Evolutionary conservation across 1,139 yeast genomes (phyloP), one percentile per base, ranked within the genome.

Genomic region (Scheffersomyces stambukii): DNA sequence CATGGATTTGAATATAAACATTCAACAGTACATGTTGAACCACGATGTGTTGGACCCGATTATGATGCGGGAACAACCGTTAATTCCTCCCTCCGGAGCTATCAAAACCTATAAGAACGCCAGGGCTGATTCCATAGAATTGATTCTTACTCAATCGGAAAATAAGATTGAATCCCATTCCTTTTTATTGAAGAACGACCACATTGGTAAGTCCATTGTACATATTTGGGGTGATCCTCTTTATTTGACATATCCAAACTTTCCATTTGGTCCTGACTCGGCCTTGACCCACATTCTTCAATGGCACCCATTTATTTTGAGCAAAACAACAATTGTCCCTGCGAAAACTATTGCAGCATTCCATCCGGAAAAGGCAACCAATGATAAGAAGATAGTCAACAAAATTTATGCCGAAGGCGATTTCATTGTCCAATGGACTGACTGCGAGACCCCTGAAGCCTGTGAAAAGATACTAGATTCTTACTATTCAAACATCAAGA

Each of bases 291-390:
- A 91, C 52, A 64, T 86, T 21, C 62, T 88, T 40, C 96, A 86
- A 54, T 91, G 97, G 98, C 98, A 91, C 52, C 95, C 95, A 8
- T 74, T 72, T 27, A 60, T 81, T 22, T 66, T 89, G 42, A 70
- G 82, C 31, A 81, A 77, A 45, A 67, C 93, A 4, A 82, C 86
- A 1, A 56, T 89, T 8, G 72, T 91, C 1, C 84, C 86, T n/a
- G 46, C 69, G 6, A 62, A 66, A 38, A 56, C 67, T 8, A 61
- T 67, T 12, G 50, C 59, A 25, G 57, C 71, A 4, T 42, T 43
- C 24, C 61, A 59, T 35, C 31, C 37, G 6, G 38, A 19, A 11
- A 42, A 33, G 36, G 52, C 41, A 35, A 57, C 38, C 2, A 55
- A 50, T 13, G n/a, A n/a, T n/a, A n/a, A n/a, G n/a, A n/a, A n/a